Evolutionary conservation across 805 yeast species (phyloP).

Genomic region (Lipomyces kockii): DNA sequence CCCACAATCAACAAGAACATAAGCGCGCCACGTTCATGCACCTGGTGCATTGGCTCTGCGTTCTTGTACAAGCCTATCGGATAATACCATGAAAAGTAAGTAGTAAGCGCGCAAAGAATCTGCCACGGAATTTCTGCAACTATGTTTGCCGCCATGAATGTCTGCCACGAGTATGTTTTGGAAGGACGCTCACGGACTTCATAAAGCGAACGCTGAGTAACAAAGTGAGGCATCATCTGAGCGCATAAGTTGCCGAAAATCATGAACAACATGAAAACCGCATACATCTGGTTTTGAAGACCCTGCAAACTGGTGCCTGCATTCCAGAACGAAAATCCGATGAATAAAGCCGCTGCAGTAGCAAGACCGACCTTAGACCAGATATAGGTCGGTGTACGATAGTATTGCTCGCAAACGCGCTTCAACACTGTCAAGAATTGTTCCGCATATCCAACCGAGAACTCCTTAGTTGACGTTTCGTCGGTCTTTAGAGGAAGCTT

Average conservation of each 20-base stretch:
- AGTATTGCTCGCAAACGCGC: slow-evolving; percentile 62
- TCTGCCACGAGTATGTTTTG: slow-evolving; percentile 68
- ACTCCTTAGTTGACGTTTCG: slow-evolving; percentile 49
- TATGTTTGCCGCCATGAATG: slow-evolving; percentile 65
- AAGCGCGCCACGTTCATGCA: slow-evolving; percentile 57
- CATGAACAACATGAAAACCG: slow-evolving; percentile 69
- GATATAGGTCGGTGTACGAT: slow-evolving; percentile 65
- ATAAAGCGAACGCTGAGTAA: slow-evolving; percentile 65
- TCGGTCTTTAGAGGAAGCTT: slow-evolving; percentile 19
- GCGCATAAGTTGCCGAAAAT: slow-evolving; percentile 61
- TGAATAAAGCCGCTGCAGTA: slow-evolving; percentile 58
- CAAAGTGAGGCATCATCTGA: slow-evolving; percentile 67
- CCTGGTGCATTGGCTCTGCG: slow-evolving; percentile 55
- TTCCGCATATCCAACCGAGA: slow-evolving; percentile 51
- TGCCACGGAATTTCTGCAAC: slow-evolving; percentile 72
- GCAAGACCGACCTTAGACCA: slow-evolving; percentile 62
- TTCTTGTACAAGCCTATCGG: slow-evolving; percentile 58
- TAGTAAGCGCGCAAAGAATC: slow-evolving; percentile 59
- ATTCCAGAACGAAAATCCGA: slow-evolving; percentile 71
- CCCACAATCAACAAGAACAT: slow-evolving; percentile 34
- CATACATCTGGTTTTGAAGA: slow-evolving; percentile 81
- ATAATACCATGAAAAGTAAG: slow-evolving; percentile 61
- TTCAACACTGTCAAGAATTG: slow-evolving; percentile 54
- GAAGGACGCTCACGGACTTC: slow-evolving; percentile 78
- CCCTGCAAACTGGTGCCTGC: slow-evolving; percentile 66